Conservation (phyloP, 1,284 basidiomycete genomes). For the Trichosporon ovoides region DNA sequence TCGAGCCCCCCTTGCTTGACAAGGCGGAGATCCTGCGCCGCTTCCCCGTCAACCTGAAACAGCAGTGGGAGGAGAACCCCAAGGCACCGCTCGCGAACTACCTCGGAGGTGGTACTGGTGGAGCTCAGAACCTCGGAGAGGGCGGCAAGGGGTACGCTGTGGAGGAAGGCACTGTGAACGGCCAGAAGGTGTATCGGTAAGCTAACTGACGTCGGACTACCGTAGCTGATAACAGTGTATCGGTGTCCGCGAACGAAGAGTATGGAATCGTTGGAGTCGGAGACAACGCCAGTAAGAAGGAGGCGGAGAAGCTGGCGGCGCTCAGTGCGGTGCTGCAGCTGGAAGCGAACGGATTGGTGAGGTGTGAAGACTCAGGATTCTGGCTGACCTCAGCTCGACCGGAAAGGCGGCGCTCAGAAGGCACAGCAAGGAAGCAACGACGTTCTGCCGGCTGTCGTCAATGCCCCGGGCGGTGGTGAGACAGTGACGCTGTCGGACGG, state of each 20-base stretch:
- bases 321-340: constrained; percentile 68
- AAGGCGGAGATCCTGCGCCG: constrained; percentile 29
- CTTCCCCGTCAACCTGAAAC: constrained; percentile 29
- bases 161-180: constrained; percentile 32
- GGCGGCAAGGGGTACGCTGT: constrained; percentile 27
- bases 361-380: not conserved
- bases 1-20: constrained; percentile 28
- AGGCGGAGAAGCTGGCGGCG: constrained; percentile 70
- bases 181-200: constrained; percentile 36
- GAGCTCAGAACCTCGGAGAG: constrained; percentile 27
- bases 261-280: constrained; percentile 51
- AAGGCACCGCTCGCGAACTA: constrained; percentile 47
- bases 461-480: constrained; percentile 5
- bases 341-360: constrained; percentile 15
- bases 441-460: not conserved
- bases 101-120: constrained; percentile 31
- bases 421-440: not conserved
- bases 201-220: not conserved
- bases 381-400: constrained; percentile 6
- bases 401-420: constrained; percentile 2
- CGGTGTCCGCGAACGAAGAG: constrained; percentile 30
- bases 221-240: constrained; percentile 26
- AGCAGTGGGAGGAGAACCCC: constrained; percentile 44
- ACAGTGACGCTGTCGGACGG: constrained; percentile 59
- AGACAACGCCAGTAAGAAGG: constrained; percentile 63